A percentile compares a stretch with the other conserved stretches of the same genome.
These are phyloP conservation scores for Lasiodiplodia citricola DNA, from an alignment of 2,329 filamentous ascomycete species.

Conservation along the genomic window DNA sequence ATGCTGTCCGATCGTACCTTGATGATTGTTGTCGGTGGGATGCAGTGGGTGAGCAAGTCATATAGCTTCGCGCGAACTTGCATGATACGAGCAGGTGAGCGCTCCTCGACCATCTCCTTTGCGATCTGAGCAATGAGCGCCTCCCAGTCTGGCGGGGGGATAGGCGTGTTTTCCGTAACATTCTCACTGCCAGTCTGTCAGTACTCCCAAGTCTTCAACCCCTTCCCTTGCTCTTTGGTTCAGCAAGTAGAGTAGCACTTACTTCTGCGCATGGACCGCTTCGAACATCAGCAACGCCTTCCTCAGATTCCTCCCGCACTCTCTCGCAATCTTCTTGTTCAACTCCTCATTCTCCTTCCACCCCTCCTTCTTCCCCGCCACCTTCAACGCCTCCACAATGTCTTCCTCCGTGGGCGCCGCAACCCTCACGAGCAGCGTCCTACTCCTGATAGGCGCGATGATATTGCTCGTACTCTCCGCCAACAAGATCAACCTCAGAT, in stretches of 20 bases:
- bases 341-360: slow-evolving; percentile 79
- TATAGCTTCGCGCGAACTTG: slow-evolving; percentile 94
- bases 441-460: slow-evolving; percentile 94
- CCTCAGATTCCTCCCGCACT: slow-evolving; percentile 89
- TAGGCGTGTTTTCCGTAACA: slow-evolving; percentile 83
- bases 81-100: slow-evolving; percentile 86
- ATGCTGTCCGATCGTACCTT: slow-evolving; percentile 59
- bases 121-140: slow-evolving; percentile 87
- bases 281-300: slow-evolving; percentile 96
- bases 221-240: no score
- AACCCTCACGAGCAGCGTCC: slow-evolving; percentile 89
- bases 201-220: not conserved
- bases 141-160: slow-evolving; percentile 97
- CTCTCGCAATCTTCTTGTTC: slow-evolving; percentile 83
- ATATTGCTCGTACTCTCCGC: slow-evolving; percentile 98
- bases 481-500: slow-evolving; percentile 86
- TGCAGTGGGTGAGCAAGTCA: slow-evolving; percentile 95
- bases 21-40: slow-evolving; percentile 90
- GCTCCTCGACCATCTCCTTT: slow-evolving; percentile 91
- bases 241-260: slow-evolving; percentile 42
- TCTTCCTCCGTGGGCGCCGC: slow-evolving; percentile 85
- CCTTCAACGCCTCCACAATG: slow-evolving; percentile 76
- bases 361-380: slow-evolving; percentile 77
- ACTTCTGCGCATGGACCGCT: slow-evolving; percentile 97
- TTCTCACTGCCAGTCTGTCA: slow-evolving; percentile 69